Conservation (phyloP, 2,329 filamentous ascomycete species). For the Raffaelea albimanens region DNA sequence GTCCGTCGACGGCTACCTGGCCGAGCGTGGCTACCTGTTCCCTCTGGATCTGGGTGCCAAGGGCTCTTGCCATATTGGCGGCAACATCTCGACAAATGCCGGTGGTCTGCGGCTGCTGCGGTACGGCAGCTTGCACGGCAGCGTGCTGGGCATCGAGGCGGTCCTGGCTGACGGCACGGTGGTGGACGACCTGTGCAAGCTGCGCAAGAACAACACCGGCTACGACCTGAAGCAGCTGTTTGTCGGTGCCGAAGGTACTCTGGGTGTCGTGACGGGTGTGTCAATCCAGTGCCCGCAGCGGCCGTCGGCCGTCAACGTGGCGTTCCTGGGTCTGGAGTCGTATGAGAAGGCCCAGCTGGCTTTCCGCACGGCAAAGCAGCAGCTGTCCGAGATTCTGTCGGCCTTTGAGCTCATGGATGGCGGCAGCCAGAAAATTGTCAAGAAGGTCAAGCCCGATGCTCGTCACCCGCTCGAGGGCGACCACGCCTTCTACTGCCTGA, state of each 20-base stretch:
- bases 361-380: slow-evolving; percentile 79
- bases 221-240: slow-evolving; percentile 97
- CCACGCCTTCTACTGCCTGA: slow-evolving; percentile 89
- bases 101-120: slow-evolving; percentile 81
- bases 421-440: slow-evolving; percentile 68
- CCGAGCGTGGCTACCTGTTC: slow-evolving; percentile 78
- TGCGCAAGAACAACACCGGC: slow-evolving; percentile 97
- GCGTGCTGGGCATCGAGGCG: slow-evolving; percentile 82
- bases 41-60: slow-evolving; percentile 96
- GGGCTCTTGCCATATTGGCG: slow-evolving; percentile 91
- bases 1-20: slow-evolving; percentile 75
- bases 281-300: slow-evolving; percentile 84
- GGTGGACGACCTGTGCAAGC: slow-evolving; percentile 74
- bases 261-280: slow-evolving; percentile 86
- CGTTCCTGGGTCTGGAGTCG: slow-evolving; percentile 83
- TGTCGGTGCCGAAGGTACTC: slow-evolving; percentile 89
- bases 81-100: slow-evolving; percentile 92
- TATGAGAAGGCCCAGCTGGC: slow-evolving; percentile 82
- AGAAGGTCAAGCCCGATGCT: slow-evolving; percentile 59
- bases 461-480: slow-evolving; percentile 73
- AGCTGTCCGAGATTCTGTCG: slow-evolving; percentile 89
- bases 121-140: slow-evolving; percentile 92
- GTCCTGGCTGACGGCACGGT: slow-evolving; percentile 91
- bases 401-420: slow-evolving; percentile 97
- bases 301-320: slow-evolving; percentile 83